Base-by-base conservation (phyloP, 2,329 filamentous ascomycete genomes). In the Colletotrichum higginsianum region DNA sequence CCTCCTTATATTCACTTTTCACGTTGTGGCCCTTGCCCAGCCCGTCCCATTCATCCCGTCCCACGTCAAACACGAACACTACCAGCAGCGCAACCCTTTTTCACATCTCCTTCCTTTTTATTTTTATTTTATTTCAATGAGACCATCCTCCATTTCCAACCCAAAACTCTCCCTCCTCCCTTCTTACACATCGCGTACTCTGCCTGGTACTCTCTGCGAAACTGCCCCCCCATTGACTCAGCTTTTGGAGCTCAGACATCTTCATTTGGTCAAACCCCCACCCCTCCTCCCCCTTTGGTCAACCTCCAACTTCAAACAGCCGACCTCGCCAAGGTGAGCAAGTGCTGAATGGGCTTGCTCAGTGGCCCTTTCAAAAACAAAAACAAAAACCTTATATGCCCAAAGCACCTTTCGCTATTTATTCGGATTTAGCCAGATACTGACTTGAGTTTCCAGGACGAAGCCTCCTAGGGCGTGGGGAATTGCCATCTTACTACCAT, bases 321-420 rank as follows among this genome's bases (percentile, higher is more conserved):
- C 58, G 35, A 46, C 64, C 52, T 68, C 26, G 38, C 57, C 57
- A 56, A 67, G 46, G 50, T 62, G 35, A 38, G 35, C 35, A 56
- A 44, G 21, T 50, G 8, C 30, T 5, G 23, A 46, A 16, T 30
- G 5, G 46, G 47, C 49, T 30, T 35, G n/a, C 35, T 58, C 35
- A 40, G 63, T 26, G 16, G 21, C n/a, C 60, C 4, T 62, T 9
- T n/a, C 35, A 8, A 40, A 21, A 40, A 15, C 30, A 38, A 38
- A 35, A 35, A 35, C 35, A 35, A 56, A 40, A 61, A 47, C 55
- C 55, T 66, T 61, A 23, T 44, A 58, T 57, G 13, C 30, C 57
- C 40, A 57, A 38, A 62, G 38, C 52, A 68, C 30, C 57, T 71
- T 49, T 30, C 9, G 23, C 44, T 16, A 47, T 35, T 26, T 40